A percentile compares a stretch with the other conserved stretches of the same genome.
phyloP scores from a whole-genome alignment of 768 basidiomycete species.

The Leccinum barrowsii region DNA sequence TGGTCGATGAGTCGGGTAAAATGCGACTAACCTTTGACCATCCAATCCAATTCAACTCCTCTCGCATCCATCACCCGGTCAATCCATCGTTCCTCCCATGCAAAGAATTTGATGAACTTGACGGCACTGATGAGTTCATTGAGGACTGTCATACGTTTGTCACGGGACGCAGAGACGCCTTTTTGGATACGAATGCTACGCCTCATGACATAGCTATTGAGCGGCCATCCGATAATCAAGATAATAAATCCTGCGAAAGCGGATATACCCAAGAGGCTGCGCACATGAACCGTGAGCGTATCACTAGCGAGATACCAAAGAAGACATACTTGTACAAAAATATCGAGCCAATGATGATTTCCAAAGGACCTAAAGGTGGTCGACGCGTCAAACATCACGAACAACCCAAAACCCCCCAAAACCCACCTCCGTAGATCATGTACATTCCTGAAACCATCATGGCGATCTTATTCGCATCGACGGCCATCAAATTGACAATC shows the following conservation, averaged over 20 bases:
- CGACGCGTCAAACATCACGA: neutral
- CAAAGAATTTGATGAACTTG: constrained; percentile 43
- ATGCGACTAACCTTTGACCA: constrained; percentile 55
- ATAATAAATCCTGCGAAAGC: constrained; percentile 46
- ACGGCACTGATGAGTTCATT: constrained; percentile 43
- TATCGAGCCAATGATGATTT: constrained; percentile 64
- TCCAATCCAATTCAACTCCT: constrained; percentile 69
- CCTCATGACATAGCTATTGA: constrained; percentile 40
- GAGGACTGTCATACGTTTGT: constrained; percentile 42
- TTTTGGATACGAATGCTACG: constrained; percentile 38
- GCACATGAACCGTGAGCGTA: constrained; percentile 27
- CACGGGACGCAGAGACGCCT: constrained; percentile 32
- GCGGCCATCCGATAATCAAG: constrained; percentile 37
- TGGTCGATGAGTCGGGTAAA: neutral
- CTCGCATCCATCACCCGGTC: constrained; percentile 45
- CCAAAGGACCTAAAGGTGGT: constrained; percentile 56
- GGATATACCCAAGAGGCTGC: constrained; percentile 42
- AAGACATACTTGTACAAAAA: constrained; percentile 70
- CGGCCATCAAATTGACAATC: constrained; percentile 87
- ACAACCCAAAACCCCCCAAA: neutral
- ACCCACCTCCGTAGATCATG: constrained; percentile 62
- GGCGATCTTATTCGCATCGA: constrained; percentile 63
- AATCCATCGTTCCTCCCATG: constrained; percentile 44
- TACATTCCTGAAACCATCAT: constrained; percentile 55
- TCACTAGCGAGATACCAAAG: neutral